These are phyloP conservation scores for Leccinum pellstonianum DNA, from an alignment of 768 basidiomycete genomes.

Conservation along the genomic window DNA sequence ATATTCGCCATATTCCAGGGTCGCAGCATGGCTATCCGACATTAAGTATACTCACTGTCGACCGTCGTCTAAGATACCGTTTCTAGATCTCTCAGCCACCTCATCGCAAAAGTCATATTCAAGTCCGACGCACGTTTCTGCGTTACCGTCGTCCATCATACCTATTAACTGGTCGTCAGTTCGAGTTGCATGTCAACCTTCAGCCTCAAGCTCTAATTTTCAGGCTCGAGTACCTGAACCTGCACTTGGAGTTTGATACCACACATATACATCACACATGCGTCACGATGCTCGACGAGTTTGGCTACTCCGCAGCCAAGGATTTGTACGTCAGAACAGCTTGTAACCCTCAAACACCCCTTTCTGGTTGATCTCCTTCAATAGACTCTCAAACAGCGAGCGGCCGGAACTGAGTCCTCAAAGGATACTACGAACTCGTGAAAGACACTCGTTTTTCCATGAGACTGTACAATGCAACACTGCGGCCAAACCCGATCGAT, in stretches of 20 bases:
- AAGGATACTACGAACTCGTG: not conserved
- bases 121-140: not conserved
- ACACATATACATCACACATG: not conserved
- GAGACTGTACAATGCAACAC: not conserved
- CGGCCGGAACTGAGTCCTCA: not conserved
- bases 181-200: constrained; percentile 1
- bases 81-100: not conserved
- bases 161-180: not conserved
- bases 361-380: not conserved
- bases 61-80: not conserved
- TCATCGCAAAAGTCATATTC: not conserved
- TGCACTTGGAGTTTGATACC: not conserved
- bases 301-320: not conserved
- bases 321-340: not conserved
- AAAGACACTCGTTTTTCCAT: not conserved
- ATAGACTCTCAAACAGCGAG: not conserved
- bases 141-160: not conserved
- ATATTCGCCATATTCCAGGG: not conserved
- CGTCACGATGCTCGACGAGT: not conserved
- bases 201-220: not conserved
- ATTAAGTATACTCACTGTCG: not conserved
- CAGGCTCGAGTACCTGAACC: not conserved
- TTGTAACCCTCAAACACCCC: not conserved
- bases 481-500: not conserved
- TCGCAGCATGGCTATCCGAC: not conserved